Evolutionary conservation across 2,329 filamentous ascomycete species (phyloP).

Genomic region (Epichloe amarillans): DNA sequence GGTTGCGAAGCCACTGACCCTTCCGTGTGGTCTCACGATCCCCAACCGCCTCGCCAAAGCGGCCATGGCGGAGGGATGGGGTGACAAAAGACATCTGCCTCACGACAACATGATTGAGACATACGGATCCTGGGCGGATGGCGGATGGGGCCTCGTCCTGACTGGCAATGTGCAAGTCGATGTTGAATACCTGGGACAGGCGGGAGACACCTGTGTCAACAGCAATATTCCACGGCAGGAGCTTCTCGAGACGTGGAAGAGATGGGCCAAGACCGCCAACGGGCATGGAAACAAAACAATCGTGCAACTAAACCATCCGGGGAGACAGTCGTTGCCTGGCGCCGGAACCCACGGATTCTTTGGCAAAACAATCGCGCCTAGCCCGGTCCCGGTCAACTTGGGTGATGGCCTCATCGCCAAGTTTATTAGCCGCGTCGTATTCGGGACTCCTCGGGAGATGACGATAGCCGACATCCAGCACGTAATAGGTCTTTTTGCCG

Average conservation of each 20-base stretch:
- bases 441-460: constrained; percentile 45
- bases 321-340: constrained; percentile 30
- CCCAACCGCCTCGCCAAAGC: constrained; percentile 41
- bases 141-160: constrained; percentile 39
- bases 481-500: constrained; percentile 38
- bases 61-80: constrained; percentile 34
- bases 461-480: constrained; percentile 36
- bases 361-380: constrained; percentile 29
- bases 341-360: constrained; percentile 23
- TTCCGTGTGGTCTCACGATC: constrained; percentile 41
- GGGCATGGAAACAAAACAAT: constrained; percentile 23
- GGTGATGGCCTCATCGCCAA: constrained; percentile 23
- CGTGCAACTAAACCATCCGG: constrained; percentile 34
- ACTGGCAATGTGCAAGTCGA: constrained; percentile 37
- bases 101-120: constrained; percentile 26
- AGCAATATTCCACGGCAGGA: constrained; percentile 14
- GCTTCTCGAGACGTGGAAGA: constrained; percentile 23
- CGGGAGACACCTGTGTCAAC: constrained; percentile 22
- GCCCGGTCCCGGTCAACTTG: constrained; percentile 28
- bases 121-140: constrained; percentile 40
- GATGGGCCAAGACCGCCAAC: constrained; percentile 21
- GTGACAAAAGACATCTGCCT: constrained; percentile 29
- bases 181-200: constrained; percentile 20
- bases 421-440: constrained; percentile 21
- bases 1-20: constrained; percentile 26